phyloP scores from a whole-genome alignment of 352 stramenopile genomes.

The Discostella stelligera region DNA sequence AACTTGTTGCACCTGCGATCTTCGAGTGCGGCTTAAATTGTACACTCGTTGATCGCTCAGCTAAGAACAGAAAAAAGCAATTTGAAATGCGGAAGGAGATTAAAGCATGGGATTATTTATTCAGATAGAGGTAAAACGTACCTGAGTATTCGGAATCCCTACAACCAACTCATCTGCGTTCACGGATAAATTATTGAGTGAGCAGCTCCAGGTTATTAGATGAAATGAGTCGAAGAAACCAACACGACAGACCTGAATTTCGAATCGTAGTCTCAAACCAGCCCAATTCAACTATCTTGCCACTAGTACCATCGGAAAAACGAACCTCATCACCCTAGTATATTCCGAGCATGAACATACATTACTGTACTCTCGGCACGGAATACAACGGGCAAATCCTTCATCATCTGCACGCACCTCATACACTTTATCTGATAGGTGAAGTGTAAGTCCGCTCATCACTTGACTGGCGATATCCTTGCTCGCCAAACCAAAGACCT shows the following conservation, averaged over 20 bases:
- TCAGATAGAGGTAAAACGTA: constrained; percentile 8
- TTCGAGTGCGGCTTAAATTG: constrained; percentile 54
- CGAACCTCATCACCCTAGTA: constrained; percentile 54
- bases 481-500: constrained; percentile 57
- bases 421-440: constrained; percentile 59
- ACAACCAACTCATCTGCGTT: constrained; percentile 49
- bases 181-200: constrained; percentile 18
- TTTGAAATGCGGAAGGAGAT: neutral
- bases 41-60: constrained; percentile 45
- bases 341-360: too few species aligned
- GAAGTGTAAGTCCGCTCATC: constrained; percentile 57
- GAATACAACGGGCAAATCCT: neutral
- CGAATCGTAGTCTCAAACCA: constrained; percentile 58
- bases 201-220: neutral
- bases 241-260: constrained; percentile 35
- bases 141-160: constrained; percentile 47
- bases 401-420: constrained; percentile 14
- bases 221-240: too few species aligned
- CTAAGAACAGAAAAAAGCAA: constrained; percentile 18
- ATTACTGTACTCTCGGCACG: neutral
- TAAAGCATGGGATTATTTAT: neutral
- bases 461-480: constrained; percentile 49
- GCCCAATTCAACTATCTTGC: constrained; percentile 52
- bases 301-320: constrained; percentile 60
- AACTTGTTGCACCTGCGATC: constrained; percentile 59